Base-by-base conservation (phyloP, 306 rosid genomes). In the Fragaria nilgerrensis region DNA sequence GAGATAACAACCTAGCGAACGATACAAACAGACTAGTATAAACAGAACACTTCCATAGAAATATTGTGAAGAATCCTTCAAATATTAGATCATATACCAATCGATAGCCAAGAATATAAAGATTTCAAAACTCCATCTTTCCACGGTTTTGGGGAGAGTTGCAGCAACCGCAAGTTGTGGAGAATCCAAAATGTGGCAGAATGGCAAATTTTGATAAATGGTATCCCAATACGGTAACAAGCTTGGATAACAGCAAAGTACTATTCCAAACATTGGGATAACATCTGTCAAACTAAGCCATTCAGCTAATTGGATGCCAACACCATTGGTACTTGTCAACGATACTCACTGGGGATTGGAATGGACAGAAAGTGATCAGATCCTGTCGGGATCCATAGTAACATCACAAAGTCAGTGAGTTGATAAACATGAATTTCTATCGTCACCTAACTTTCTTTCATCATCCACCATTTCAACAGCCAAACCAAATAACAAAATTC, bases 301-400 rank as follows among this genome's bases (percentile, higher is more conserved):
- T 59, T 59, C 66, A 4, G 36, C 66, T 12, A 27, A 25, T 13
- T 25, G 17, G 3, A 56, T 0, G 32, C 23, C 27, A 56, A 10
- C 27, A 3, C 65, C 34, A 25, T 23, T 8, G 7, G 65, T 0
- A 4, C 25, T 55, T 1, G 8, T 25, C 17, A 59, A 25, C 36
- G 9, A 10, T 4, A 2, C 61, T 20, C 61, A 27, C 66, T 13
- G 14, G 23, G 14, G 7, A 13, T 3, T 0, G 25, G 17, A 63
- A 36, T 59, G 15, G 4, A 29, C 0, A 32, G 55, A 58, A 20
- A 78, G 90, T 91, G 92, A 92, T 92, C 96, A 79, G 97, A 94
- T 85, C 98, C 96, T 94, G 96, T 94, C 98, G 97, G 85, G 93
- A 92, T 94, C 87, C 97, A 91, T 27, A 15, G 59, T 55, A 80